Base-by-base conservation (phyloP, 169 alveolate species). In the Plasmodium falciparum region DNA sequence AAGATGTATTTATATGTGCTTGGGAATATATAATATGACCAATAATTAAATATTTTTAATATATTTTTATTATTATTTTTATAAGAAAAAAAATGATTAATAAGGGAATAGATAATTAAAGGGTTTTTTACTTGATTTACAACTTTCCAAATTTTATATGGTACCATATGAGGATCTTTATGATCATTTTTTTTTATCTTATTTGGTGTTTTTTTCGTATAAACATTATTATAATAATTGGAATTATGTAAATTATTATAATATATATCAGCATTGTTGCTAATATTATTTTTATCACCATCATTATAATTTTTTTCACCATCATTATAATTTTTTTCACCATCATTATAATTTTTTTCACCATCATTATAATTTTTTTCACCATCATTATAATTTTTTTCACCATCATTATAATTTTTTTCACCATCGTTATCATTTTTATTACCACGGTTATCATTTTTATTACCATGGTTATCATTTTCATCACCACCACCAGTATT, bases 131-230 rank as follows among this genome's bases (percentile, higher is more conserved):
- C 89, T 24, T 65, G 17, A 17, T 67, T 78, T 0, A 66, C 89
- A 12, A 78, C 39, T 52, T 78, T 78, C 89, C 89, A 78, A 11
- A 78, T 78, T 52, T 78, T 78, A 59, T 78, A 78, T 45, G 89
- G 89, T 20, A 67, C 89, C 17, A 33, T 58, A 47, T 78, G 52
- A n/a, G 52, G 29, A 29, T 47, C 47, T 66, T n/a, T 50, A 17
- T 33, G 39, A 45, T 43, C 15, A 66, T 1, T 29, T 1, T 52
- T 8, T 39, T 26, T 43, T 0, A 24, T 69, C 7, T 56, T 56
- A 0, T 56, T 22, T 56, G 2, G 1, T 13, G 1, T 56, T 56
- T 56, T 56, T 13, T 39, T 45, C 17, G 9, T 15, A 15, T 20
- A 39, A 24, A 49, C 20, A 52, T 59, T 45, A 20, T 15, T 12